Evolutionary conservation across 208 protist species (phyloP).

Genomic region (Sergeia podlipaevii): DNA sequence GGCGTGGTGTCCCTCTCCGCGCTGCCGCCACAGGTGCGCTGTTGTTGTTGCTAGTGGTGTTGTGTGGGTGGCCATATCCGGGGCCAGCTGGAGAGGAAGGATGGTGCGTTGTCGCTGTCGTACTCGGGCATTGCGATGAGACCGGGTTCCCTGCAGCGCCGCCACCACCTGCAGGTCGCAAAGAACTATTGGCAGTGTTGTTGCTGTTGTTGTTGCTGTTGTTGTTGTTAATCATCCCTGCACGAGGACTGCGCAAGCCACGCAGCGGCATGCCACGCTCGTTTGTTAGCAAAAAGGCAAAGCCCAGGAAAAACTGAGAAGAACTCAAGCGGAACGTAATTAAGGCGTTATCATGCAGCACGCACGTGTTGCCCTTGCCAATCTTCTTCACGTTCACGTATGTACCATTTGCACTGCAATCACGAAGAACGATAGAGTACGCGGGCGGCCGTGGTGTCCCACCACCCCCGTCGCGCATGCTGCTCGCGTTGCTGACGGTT

Average conservation of each 20-base stretch:
- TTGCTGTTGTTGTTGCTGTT: slow-evolving; percentile 5
- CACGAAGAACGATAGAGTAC: slow-evolving; percentile 45
- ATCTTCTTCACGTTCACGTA: slow-evolving; percentile 89
- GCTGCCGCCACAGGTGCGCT: background rate
- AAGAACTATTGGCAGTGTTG: background rate
- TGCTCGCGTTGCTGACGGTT: slow-evolving; percentile 1
- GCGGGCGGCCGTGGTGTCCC: background rate
- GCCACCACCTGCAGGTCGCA: no score
- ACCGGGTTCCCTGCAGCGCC: no score
- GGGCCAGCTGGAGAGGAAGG: no score
- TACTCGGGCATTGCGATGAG: no score
- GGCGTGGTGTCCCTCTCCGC: slow-evolving; percentile 29
- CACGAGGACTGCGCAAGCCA: slow-evolving; percentile 13
- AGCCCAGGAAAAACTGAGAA: slow-evolving; percentile 84
- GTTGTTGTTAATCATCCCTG: slow-evolving; percentile 1
- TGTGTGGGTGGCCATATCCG: no score
- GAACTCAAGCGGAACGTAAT: slow-evolving; percentile 85
- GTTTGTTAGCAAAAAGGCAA: slow-evolving; percentile 79
- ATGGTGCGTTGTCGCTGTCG: no score
- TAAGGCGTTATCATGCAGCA: slow-evolving; percentile 67
- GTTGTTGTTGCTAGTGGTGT: no score
- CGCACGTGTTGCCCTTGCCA: slow-evolving; percentile 65
- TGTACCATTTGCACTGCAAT: slow-evolving; percentile 84
- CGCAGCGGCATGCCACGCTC: slow-evolving; percentile 51
- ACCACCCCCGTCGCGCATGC: background rate